Base-by-base conservation (phyloP, 1,284 basidiomycete genomes). In the Crepidotus sp. region DNA sequence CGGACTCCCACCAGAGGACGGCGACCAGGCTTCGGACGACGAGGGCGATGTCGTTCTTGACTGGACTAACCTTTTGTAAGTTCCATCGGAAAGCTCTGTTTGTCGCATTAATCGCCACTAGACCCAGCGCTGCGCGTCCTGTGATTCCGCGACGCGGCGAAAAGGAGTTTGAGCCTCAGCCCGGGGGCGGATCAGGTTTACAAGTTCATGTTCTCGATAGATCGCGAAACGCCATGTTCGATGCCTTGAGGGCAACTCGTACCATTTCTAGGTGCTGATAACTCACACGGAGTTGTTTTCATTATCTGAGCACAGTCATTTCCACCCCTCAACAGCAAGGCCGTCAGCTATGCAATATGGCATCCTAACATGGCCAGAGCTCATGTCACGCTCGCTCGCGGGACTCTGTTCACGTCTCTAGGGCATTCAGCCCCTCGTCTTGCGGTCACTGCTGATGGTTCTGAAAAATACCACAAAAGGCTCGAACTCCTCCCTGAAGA, bases 401-500 rank as follows among this genome's bases (percentile, higher is more conserved):
- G 93, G 15, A 81, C 83, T 22, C 79, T 90, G 51, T 86, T 92
- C 57, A 67, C 77, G 17, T 72, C 71, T 2, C 77, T 94, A 65
- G 93, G 92, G 0, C 79, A 88, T 56, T 88, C 73, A 45, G 76
- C 66, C 29, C 72, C 75, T 26, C 72, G 72, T 15, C 55, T 66
- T 3, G 50, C 61, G 1, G 30, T 56, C 1, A 55, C 49, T 4
- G 54, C 58, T 11, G 61, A 66, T 27, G 64, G 60, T 6, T 37
- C 51, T 4, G 53, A 61, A 30, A 79, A 71, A 55, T 49, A 61
- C 14, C 70, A 73, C 22, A 84, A 78, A 59, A 68, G 74, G 35
- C 66, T 84, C n/a, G 91, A 96, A 56, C 69, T 98, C 0, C 70
- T 97, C 2, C 95, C 95, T 0, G 95, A 98, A 65, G 95, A 98